phyloP scores from a whole-genome alignment of 2,329 filamentous ascomycete species.

The Alternaria novae-zelandiae region DNA sequence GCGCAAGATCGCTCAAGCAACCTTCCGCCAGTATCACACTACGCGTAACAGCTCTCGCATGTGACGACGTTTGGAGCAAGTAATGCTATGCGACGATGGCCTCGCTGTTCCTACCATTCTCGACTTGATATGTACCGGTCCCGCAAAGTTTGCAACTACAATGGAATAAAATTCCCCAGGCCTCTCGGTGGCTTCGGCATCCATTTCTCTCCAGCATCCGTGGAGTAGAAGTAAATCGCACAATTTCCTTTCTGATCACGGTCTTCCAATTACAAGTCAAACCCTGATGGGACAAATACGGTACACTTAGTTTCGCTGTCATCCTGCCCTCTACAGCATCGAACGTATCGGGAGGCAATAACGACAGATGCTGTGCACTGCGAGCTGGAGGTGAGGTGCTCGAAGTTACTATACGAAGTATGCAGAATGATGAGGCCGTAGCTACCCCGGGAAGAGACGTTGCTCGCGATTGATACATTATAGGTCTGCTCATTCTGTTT shows the following conservation, averaged over 20 bases:
- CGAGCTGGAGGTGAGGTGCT: background rate
- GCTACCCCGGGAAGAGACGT: background rate
- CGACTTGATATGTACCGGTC: background rate
- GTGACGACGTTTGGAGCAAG: background rate
- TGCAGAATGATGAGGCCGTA: background rate
- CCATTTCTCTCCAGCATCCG: conserved; percentile 9
- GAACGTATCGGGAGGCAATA: background rate
- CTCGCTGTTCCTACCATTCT: background rate
- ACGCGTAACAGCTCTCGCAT: background rate
- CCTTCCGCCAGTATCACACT: background rate
- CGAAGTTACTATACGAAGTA: background rate
- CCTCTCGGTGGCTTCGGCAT: background rate
- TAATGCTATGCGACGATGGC: no score
- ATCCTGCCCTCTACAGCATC: background rate
- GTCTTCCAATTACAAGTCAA: conserved; percentile 7
- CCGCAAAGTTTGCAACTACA: background rate
- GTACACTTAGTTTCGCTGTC: conserved; percentile 14
- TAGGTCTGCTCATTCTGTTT: background rate
- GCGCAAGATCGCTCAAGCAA: background rate
- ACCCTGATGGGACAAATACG: conserved; percentile 14
- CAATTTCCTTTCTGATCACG: conserved; percentile 11
- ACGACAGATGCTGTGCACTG: background rate
- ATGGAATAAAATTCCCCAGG: background rate
- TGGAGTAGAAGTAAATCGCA: conserved; percentile 10
- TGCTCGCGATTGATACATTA: background rate